Base-by-base conservation (phyloP, 2,329 filamentous ascomycete species). In the Blastomyces emzantsi region DNA sequence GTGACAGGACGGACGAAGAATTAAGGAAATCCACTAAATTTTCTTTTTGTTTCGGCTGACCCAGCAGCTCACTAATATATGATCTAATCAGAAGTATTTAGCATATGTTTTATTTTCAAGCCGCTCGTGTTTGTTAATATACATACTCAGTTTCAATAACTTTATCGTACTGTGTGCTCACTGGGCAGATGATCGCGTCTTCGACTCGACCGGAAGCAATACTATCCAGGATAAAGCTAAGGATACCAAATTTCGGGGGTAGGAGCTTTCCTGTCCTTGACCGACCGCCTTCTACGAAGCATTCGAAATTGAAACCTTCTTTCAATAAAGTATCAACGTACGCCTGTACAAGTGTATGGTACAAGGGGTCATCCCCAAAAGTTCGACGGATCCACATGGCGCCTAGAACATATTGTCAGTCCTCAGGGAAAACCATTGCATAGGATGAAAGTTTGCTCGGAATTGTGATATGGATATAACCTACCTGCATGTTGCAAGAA, bases 91-190 rank as follows among this genome's bases (percentile, higher is more conserved):
- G 55, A 11, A 66, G 43, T 58, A 66, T n/a, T 57, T 52, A 72
- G 67, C 54, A 65, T 33, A n/a, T 36, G 55, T 47, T 11, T 9
- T 17, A 4, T 13, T 28, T 15, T 22, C 15, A 30, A 11, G 11
- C 7, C 9, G 54, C 36, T 52, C 25, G 52, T 60, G n/a, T 47
- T 11, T 45, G 36, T 41, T n/a, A 22, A 36, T 25, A 22, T 45
- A 62, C 77, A 66, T 73, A 80, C 75, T 96, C 92, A 0, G 95
- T 96, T 75, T 99, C 94, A 65, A 99, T 95, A 63, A 99, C 94
- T 73, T 97, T 99, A 80, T 99, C 94, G 73, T 99, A 99, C 73
- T 99, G 94, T 0, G 92, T 97, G 74, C 90, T 95, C 56, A 99
- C 94, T 0, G 94, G 94, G 69, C 93, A 96, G 61, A 99, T 91